Percentiles rank a stretch among this genome's conserved stretches.
phyloP scores from a whole-genome alignment of 2,329 filamentous ascomycete genomes.

The Nothophoma quercina region DNA sequence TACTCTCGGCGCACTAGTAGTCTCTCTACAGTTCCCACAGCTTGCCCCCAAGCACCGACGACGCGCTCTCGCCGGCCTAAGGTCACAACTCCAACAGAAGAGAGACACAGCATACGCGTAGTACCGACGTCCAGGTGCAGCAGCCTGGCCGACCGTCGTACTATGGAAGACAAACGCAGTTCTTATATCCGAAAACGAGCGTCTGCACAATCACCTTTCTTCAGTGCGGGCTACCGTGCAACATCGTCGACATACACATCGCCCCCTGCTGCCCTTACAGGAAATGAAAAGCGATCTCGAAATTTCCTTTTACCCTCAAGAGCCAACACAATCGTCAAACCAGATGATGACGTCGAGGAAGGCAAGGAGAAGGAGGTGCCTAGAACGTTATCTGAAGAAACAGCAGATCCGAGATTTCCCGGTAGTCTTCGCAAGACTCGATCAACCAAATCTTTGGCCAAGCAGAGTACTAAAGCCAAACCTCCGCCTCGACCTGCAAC shows the following conservation, averaged over 20 bases:
- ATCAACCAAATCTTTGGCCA: conserved; percentile 20
- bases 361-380: conserved; percentile 25
- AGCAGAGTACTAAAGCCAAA: conserved; percentile 24
- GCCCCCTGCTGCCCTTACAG: conserved; percentile 27
- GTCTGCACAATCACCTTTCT: conserved; percentile 50
- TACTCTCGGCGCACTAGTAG: conserved; percentile 50
- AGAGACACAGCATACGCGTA: conserved; percentile 51
- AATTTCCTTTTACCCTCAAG: conserved; percentile 14
- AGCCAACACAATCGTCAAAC: conserved; percentile 26
- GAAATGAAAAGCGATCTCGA: conserved; percentile 17
- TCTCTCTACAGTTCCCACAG: conserved; percentile 49
- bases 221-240: conserved; percentile 45
- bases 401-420: conserved; percentile 20
- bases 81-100: conserved; percentile 42
- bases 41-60: conserved; percentile 46
- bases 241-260: conserved; percentile 42
- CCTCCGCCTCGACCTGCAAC: conserved; percentile 27
- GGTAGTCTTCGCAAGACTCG: conserved; percentile 37
- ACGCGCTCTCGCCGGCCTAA: conserved; percentile 32
- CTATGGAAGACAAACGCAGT: conserved; percentile 51
- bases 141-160: conserved; percentile 47
- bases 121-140: conserved; percentile 44
- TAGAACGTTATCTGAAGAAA: conserved; percentile 18
- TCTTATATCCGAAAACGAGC: conserved; percentile 54
- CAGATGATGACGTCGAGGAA: conserved; percentile 26